A percentile compares a stretch with the other conserved stretches of the same genome.
Conservation (phyloP, 2,329 filamentous ascomycete genomes). For the Fusarium pseudocircinatum region DNA sequence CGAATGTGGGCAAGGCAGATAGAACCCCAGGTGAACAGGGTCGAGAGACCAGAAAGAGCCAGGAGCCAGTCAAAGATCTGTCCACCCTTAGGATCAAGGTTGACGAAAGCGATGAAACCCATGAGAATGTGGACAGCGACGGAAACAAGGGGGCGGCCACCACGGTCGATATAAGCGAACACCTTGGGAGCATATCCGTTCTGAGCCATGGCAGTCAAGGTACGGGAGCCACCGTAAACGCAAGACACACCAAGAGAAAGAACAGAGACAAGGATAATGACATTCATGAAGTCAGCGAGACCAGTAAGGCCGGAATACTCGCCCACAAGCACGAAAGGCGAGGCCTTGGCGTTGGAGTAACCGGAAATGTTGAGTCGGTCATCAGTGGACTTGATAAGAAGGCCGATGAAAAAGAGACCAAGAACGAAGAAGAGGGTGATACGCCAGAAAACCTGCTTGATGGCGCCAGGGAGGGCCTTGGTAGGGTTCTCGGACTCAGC, state of each 20-base stretch:
- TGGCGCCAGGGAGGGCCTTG: constrained; percentile 77
- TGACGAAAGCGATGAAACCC: constrained; percentile 61
- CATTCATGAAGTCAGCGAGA: constrained; percentile 63
- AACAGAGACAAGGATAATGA: constrained; percentile 63
- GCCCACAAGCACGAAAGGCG: constrained; percentile 63
- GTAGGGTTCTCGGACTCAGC: constrained; percentile 74
- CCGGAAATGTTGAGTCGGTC: constrained; percentile 52
- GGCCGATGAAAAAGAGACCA: constrained; percentile 59
- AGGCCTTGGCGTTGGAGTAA: constrained; percentile 48
- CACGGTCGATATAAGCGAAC: constrained; percentile 63
- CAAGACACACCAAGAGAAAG: constrained; percentile 64
- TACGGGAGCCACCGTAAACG: constrained; percentile 65
- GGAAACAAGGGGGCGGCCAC: constrained; percentile 60
- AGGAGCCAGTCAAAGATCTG: constrained; percentile 72
- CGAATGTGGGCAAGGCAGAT: constrained; percentile 72
- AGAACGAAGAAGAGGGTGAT: constrained; percentile 62
- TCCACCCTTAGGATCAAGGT: constrained; percentile 56
- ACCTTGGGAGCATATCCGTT: constrained; percentile 64
- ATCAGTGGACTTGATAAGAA: constrained; percentile 55
- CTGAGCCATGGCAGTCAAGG: constrained; percentile 63
- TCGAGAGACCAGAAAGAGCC: constrained; percentile 69
- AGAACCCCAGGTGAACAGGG: constrained; percentile 73
- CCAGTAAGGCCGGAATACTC: constrained; percentile 59
- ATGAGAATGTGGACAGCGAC: constrained; percentile 57
- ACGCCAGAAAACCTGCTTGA: constrained; percentile 75